Conservation (phyloP, 345 rosid species). For the Heritiera fomes region DNA sequence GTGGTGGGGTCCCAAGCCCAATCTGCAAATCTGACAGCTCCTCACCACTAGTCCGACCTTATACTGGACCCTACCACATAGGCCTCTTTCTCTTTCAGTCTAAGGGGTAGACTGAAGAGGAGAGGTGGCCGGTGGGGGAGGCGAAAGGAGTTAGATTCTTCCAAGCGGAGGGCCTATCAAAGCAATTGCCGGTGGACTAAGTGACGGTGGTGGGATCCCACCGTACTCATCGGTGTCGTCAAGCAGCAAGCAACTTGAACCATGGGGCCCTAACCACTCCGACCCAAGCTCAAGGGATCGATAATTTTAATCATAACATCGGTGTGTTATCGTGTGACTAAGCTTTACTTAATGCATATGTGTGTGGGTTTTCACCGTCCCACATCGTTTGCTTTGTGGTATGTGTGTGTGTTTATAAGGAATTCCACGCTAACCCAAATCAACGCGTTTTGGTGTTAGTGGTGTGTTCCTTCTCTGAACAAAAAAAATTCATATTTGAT, state of each 20-base stretch:
- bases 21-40: constrained; percentile 18
- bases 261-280: neutral
- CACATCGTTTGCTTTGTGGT: too few relatives aligned
- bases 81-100: neutral
- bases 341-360: too few relatives aligned
- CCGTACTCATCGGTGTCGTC: constrained; percentile 20
- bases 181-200: constrained; percentile 19
- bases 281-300: neutral
- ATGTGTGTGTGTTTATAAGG: too few relatives aligned
- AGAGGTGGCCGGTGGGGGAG: too few relatives aligned
- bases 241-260: constrained; percentile 3
- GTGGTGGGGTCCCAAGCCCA: neutral
- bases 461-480: too few relatives aligned
- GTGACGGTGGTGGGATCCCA: constrained; percentile 30
- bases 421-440: too few relatives aligned
- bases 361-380: too few relatives aligned
- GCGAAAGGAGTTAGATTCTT: neutral
- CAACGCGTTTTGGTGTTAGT: too few relatives aligned
- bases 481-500: too few relatives aligned
- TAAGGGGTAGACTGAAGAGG: too few relatives aligned
- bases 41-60: constrained; percentile 14
- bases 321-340: too few relatives aligned
- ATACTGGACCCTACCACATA: constrained; percentile 21
- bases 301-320: too few relatives aligned
- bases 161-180: constrained; percentile 7